These are phyloP conservation scores for Eimeria necatrix DNA, from an alignment of 169 alveolate species.

Conservation along the genomic window DNA sequence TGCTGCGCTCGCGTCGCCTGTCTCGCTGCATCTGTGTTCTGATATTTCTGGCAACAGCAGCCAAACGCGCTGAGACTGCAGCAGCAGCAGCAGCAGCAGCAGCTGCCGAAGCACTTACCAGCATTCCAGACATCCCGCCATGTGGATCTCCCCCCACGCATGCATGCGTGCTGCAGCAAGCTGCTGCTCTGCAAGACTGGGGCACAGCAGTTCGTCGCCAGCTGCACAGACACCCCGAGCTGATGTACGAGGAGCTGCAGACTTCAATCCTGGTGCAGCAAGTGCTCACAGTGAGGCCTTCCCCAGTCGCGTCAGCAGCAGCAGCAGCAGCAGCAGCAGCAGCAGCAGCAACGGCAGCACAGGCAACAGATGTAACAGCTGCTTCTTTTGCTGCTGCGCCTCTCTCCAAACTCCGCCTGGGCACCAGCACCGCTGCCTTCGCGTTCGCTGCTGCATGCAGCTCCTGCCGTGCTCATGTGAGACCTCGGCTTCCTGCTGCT, in stretches of 20 bases:
- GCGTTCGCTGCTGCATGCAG: background rate
- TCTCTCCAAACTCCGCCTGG: too few relatives aligned
- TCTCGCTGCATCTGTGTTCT: background rate
- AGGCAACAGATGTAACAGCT: background rate
- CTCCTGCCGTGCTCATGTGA: background rate
- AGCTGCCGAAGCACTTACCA: constrained; percentile 18
- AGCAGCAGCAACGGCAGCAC: background rate
- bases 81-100: background rate
- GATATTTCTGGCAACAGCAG: background rate
- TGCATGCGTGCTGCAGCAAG: constrained; percentile 72
- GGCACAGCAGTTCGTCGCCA: constrained; percentile 71
- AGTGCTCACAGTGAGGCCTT: constrained; percentile 66
- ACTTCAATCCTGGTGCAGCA: constrained; percentile 79
- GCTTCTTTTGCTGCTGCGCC: constrained; percentile 1
- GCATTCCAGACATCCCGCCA: constrained; percentile 18
- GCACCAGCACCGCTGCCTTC: too few relatives aligned
- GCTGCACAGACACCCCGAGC: constrained; percentile 79
- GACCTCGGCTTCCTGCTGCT: background rate
- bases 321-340: background rate
- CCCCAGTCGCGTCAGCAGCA: background rate
- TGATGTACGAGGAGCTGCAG: constrained; percentile 68
- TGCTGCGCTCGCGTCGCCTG: background rate
- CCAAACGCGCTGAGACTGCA: background rate
- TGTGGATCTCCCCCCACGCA: constrained; percentile 29
- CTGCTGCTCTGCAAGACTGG: constrained; percentile 60